A percentile compares a stretch with the other conserved stretches of the same genome.
phyloP scores from a whole-genome alignment of 805 yeast species.

The Saccharomycopsis schoenii region DNA sequence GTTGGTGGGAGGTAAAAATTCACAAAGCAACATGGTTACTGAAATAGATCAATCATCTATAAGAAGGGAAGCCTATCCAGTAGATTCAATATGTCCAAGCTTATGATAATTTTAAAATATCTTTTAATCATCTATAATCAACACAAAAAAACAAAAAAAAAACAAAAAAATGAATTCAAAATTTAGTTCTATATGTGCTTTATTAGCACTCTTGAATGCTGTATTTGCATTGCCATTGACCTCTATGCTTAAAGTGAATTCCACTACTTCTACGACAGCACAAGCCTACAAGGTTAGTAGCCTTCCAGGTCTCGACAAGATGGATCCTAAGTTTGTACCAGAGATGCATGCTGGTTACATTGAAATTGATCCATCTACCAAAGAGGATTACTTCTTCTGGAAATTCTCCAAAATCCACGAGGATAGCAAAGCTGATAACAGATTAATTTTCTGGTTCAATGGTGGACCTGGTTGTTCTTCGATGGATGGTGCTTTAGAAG shows the following conservation, averaged over 20 bases:
- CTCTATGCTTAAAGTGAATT: not conserved
- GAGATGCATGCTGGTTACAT: constrained; percentile 59
- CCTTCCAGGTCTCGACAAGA: constrained; percentile 15
- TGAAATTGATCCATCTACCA: constrained; percentile 40
- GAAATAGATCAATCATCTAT: too few relatives aligned
- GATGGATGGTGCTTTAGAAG: constrained; percentile 94
- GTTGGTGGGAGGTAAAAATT: too few relatives aligned
- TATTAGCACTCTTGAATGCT: not conserved
- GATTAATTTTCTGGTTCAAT: constrained; percentile 77
- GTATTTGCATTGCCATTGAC: not conserved
- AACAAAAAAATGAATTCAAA: not conserved
- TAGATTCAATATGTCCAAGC: too few relatives aligned
- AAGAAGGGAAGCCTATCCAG: too few relatives aligned
- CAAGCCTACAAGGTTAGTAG: constrained; percentile 20
- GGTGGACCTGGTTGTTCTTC: constrained; percentile 99
- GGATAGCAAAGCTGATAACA: constrained; percentile 23
- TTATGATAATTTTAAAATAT: too few relatives aligned
- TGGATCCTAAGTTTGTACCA: constrained; percentile 7
- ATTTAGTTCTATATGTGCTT: not conserved
- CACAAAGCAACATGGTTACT: too few relatives aligned
- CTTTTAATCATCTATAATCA: too few relatives aligned
- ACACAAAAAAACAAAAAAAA: too few relatives aligned
- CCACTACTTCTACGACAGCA: not conserved
- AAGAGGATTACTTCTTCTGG: constrained; percentile 72
- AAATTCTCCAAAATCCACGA: constrained; percentile 29